Percentiles rank a stretch among this genome's conserved stretches.
Conservation (phyloP, 805 yeast genomes). For the Kuraishia floccosa region DNA sequence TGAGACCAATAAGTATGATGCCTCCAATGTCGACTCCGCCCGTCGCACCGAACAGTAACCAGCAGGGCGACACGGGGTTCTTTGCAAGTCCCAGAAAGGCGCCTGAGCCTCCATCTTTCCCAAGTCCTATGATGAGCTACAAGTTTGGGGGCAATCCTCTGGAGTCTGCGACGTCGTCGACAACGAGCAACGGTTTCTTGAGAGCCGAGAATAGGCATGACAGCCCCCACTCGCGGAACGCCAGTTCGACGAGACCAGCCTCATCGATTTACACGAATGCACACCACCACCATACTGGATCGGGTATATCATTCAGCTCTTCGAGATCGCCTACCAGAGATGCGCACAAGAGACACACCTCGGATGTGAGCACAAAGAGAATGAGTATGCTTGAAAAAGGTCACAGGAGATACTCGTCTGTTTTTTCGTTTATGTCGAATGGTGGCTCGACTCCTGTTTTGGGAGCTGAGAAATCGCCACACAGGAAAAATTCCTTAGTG, state of each 20-base stretch:
- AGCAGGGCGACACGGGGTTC: slow-evolving; percentile 17
- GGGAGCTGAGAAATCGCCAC: slow-evolving; percentile 6
- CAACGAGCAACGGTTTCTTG: no score
- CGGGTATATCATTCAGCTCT: slow-evolving; percentile 16
- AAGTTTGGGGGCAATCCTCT: slow-evolving; percentile 12
- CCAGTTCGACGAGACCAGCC: slow-evolving; percentile 15
- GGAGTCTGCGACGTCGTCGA: no score
- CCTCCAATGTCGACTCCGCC: no score
- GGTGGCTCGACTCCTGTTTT: background rate
- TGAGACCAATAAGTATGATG: no score
- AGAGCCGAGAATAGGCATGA: no score
- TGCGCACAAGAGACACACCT: slow-evolving; percentile 29
- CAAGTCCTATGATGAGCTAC: slow-evolving; percentile 5
- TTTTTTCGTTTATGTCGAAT: slow-evolving; percentile 32
- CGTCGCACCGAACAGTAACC: no score
- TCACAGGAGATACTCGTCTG: slow-evolving; percentile 53
- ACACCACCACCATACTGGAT: slow-evolving; percentile 19
- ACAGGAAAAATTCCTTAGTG: background rate
- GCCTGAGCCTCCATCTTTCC: slow-evolving; percentile 48
- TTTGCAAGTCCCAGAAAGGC: slow-evolving; percentile 64
- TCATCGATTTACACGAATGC: slow-evolving; percentile 34
- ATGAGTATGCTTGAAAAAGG: slow-evolving; percentile 13
- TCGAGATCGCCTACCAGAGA: slow-evolving; percentile 13
- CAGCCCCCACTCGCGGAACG: no score
- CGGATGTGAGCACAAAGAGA: slow-evolving; percentile 24